Evolutionary conservation across 208 protist genomes (phyloP).

Genomic region (Crithidia sp.): DNA sequence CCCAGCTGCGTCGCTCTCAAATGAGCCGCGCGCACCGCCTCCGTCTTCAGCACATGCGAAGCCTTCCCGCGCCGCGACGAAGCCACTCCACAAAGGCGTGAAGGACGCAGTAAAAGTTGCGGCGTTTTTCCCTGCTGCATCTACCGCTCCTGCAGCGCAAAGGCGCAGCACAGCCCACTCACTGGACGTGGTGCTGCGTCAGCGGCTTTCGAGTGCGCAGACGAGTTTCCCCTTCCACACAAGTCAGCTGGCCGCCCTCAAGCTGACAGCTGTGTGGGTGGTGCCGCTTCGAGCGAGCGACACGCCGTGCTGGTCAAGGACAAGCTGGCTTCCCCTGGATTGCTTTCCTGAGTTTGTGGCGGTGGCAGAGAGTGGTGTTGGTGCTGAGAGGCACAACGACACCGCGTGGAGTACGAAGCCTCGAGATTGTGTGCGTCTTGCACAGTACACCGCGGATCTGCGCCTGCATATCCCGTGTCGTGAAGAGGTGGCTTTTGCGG

Average conservation of each 20-base stretch:
- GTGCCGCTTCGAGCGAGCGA: constrained; percentile 10
- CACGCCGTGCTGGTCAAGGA: neutral
- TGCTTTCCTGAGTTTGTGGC: constrained; percentile 4
- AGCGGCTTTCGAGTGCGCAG: constrained; percentile 15
- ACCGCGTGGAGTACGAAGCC: no score
- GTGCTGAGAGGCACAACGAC: no score
- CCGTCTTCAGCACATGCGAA: neutral
- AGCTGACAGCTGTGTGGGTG: constrained; percentile 29
- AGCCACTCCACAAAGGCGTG: no score
- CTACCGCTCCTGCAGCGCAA: neutral
- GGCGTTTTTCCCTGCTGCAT: neutral
- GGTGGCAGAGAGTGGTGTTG: neutral
- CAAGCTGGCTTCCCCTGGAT: neutral
- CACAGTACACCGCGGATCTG: neutral
- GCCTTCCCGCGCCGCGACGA: no score
- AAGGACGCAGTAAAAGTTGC: no score
- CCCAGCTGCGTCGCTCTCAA: neutral
- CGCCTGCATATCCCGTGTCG: neutral
- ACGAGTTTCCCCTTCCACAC: constrained; percentile 1
- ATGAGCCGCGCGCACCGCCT: neutral
- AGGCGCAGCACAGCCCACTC: neutral
- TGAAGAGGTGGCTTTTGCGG: neutral
- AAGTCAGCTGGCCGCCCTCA: neutral
- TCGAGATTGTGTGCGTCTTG: neutral
- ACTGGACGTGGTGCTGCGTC: constrained; percentile 6